Evolutionary conservation across 768 basidiomycete genomes (phyloP), one percentile per base, ranked within the genome.

Genomic region (Phanerochaete carnosa): DNA sequence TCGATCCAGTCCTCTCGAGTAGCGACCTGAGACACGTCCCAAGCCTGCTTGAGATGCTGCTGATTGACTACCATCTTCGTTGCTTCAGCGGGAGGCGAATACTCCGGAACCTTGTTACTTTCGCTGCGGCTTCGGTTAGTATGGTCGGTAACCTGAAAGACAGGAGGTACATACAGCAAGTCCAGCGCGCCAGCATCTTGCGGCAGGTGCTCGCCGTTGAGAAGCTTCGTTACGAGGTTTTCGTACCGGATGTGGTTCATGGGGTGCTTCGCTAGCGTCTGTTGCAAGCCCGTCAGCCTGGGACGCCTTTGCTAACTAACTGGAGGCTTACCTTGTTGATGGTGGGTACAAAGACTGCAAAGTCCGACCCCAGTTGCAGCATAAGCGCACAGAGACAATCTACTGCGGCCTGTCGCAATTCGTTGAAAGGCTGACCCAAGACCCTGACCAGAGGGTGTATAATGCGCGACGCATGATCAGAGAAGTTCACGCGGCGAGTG

Each of bases 261-360:
- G 86, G 85, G 63, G 90, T 87, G 43, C 19, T 54, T 30, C 33
- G 39, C 25, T 16, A 57, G 15, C 2, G 56, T 29, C 56, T 57
- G 32, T 26, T 12, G 33, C 26, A 57, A 13, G 2, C 11, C 1
- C 25, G 33, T 7, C 9, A 22, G 2, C 3, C 8, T 33, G n/a
- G n/a, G n/a, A 30, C 19, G 13, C 12, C 16, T 30, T 15, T n/a
- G 51, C 51, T n/a, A n/a, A 32, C 7, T 9, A 32, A 7, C 28
- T 9, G n/a, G 32, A 3, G n/a, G n/a, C 77, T 52, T 65, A 92
- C 95, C 82, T 98, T 98, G 73, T 94, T 94, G 64, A 99, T 92
- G 65, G 95, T 95, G 0, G 97, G 95, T 35, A 98, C 92, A 67
- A 98, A 99, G 46, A 99, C 94, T 3, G 97, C 95, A 66, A 95